Evolutionary conservation across 345 rosid genomes (phyloP), one percentile per base, ranked within the genome.

Genomic region (Gossypium thurberi): DNA sequence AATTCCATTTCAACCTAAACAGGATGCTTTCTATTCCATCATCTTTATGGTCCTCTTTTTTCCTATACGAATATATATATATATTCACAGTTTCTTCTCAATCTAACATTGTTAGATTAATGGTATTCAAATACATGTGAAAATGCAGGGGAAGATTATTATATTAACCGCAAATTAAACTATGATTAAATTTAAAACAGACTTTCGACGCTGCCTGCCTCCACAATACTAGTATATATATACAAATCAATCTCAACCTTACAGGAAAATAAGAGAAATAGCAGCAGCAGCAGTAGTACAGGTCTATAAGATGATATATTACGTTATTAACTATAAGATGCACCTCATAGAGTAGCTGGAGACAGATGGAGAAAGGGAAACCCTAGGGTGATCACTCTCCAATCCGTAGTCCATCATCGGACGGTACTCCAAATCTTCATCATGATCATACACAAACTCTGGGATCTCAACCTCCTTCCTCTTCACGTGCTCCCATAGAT

Each of bases 21-120:
- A 15, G 90, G 84, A 53, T 17, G 8, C 58, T 53, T 53, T n/a
- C 58, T 17, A 18, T 17, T 18, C 2, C 48, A 8, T 44, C 48
- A 10, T 44, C 48, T 8, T 44, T 44, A 1, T 10, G 10, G 48
- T 44, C 12, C 12, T 44, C 48, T 44, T 44, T 5, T 33, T 33
- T 33, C 48, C 10, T 44, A 44, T 44, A 10, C 10, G 1, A 5
- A 6, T 42, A 21, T 21, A 44, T 44, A 15, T 15, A 52, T n/a
- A 52, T 52, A 8, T 52, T 52, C 21, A 52, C 57, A 52, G n/a
- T 6, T 52, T 52, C 21, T 52, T 52, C 57, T 6, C 21, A 52
- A 52, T 52, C n/a, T 52, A 8, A 44, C 48, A 44, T 44, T 44
- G 13, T 44, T 10, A 4, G 40, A 33, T 33, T 33, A 44, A 44